Evolutionary conservation across 306 rosid species (phyloP), one percentile per base, ranked within the genome.

Genomic region (Trifolium dubium): DNA sequence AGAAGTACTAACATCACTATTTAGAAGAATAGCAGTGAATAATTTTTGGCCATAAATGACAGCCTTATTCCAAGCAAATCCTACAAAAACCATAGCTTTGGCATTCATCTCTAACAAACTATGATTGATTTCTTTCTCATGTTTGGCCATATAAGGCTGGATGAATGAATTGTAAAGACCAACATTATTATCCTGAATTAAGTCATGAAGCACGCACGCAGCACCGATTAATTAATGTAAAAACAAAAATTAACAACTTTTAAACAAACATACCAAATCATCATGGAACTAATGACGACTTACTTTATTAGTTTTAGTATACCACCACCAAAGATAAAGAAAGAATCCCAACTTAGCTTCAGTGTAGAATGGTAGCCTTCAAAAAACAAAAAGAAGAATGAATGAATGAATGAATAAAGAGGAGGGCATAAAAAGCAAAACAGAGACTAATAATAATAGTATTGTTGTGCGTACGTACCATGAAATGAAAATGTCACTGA

Each of bases 101-200:
- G 34, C 47, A 34, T 39, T 69, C 35, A 53, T 13, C 49, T 70
- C 64, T 35, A 18, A 12, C 44, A 50, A 53, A n/a, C 51, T 6
- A 18, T 35, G 50, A 53, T 53, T 37, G 64, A 53, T 53, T 70
- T 70, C 73, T 13, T 35, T 70, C 64, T 71, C 64, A 39, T 71
- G 64, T 39, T 71, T 71, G 53, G 12, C 75, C 64, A 54, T 18
- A 12, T 70, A 54, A 19, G 64, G 64, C 64, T 46, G 50, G 35
- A 53, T 17, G 43, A 53, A 70, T 63, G 74, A 70, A 19, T 53
- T 53, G 50, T 34, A 70, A 18, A 53, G 75, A 50, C 56, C 23
- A n/a, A 50, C 56, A n/a, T 3, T n/a, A n/a, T 3, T n/a, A 49
- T n/a, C 55, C 9, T n/a, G 56, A 50, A 51, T 51, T 50, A 51